Conservation (phyloP, 1,284 basidiomycete genomes). For the Singerocomus inundabilis region DNA sequence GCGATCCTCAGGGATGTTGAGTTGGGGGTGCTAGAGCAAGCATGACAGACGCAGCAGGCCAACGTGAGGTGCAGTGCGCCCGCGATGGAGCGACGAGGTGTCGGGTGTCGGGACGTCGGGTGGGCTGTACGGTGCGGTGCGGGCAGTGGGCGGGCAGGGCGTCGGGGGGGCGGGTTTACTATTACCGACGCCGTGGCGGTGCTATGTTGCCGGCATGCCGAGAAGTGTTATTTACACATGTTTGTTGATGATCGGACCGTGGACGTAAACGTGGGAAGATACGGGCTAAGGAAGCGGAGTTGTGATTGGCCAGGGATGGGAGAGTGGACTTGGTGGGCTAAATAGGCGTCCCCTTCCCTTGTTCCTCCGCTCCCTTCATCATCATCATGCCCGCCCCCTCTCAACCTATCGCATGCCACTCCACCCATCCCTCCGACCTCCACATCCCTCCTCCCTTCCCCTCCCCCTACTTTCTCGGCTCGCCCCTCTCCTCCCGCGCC, state of each 20-base stretch:
- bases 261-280: slow-evolving; percentile 29
- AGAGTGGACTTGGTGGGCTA: too few species aligned
- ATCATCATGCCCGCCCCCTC: slow-evolving; percentile 45
- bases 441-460: neutral
- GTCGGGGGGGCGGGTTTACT: too few species aligned
- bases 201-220: slow-evolving; percentile 32
- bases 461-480: slow-evolving; percentile 58
- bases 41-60: too few species aligned
- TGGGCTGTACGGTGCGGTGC: too few species aligned
- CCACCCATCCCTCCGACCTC: slow-evolving; percentile 16
- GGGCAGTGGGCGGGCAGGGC: too few species aligned
- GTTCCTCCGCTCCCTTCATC: neutral
- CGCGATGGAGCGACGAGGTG: too few species aligned
- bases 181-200: slow-evolving; percentile 11
- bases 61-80: too few species aligned
- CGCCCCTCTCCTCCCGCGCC: slow-evolving; percentile 65
- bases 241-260: slow-evolving; percentile 30
- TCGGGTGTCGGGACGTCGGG: too few species aligned
- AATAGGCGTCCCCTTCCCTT: slow-evolving; percentile 24
- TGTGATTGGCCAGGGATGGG: slow-evolving; percentile 18
- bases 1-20: neutral
- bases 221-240: slow-evolving; percentile 14
- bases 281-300: slow-evolving; percentile 11
- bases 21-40: neutral
- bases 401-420: slow-evolving; percentile 57